Conservation (phyloP, 2,329 filamentous ascomycete species). For the Nemania bipapillata region DNA sequence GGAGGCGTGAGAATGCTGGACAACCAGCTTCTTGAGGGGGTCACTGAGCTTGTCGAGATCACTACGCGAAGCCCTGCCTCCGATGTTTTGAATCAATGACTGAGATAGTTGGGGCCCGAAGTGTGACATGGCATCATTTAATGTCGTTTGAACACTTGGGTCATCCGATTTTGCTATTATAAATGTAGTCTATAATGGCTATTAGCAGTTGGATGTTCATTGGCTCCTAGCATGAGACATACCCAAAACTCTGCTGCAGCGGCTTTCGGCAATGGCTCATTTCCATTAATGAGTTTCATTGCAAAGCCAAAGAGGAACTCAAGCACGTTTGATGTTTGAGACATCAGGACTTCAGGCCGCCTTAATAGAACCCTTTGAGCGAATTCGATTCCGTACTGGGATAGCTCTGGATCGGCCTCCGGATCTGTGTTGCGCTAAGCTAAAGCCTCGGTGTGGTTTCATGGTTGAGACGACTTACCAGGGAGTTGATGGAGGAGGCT, state of each 20-base stretch:
- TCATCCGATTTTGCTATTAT: constrained; percentile 60
- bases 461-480: constrained; percentile 53
- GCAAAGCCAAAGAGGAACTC: constrained; percentile 78
- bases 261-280: constrained; percentile 79
- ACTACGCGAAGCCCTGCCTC: constrained; percentile 74
- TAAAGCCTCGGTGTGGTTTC: not conserved
- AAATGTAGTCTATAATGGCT: constrained; percentile 60
- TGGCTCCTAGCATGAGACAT: constrained; percentile 43
- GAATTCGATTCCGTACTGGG: constrained; percentile 79
- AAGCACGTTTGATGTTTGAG: constrained; percentile 66
- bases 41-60: constrained; percentile 78
- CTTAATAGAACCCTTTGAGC: constrained; percentile 71
- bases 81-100: constrained; percentile 72
- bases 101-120: constrained; percentile 71
- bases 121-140: constrained; percentile 64
- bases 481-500: constrained; percentile 71
- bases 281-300: constrained; percentile 74
- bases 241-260: constrained; percentile 82
- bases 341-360: constrained; percentile 70
- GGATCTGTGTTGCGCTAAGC: constrained; percentile 55
- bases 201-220: constrained; percentile 24
- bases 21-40: constrained; percentile 75
- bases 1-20: constrained; percentile 65
- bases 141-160: constrained; percentile 56
- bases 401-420: constrained; percentile 74